These are phyloP conservation scores for Ceratocystis eucalypticola DNA, from an alignment of 2,329 filamentous ascomycete genomes.

Conservation along the genomic window DNA sequence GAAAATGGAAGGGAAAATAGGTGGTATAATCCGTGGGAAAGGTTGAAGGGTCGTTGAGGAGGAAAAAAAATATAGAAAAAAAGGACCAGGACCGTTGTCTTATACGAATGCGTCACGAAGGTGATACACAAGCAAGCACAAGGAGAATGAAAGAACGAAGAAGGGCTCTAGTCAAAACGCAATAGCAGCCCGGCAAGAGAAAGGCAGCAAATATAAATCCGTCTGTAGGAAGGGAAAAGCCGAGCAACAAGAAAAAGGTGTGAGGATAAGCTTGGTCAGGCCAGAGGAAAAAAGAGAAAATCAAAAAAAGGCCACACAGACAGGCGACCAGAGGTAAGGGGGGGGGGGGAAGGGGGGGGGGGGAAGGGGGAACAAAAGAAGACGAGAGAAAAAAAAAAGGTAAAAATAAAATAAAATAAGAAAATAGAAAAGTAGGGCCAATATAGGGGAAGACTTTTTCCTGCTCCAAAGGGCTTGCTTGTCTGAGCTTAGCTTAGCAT, in stretches of 20 bases:
- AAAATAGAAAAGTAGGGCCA: background rate
- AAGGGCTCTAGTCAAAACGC: background rate
- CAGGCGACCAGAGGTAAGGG: background rate
- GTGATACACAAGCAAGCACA: slow-evolving; percentile 1
- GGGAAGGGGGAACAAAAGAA: background rate
- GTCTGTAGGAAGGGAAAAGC: background rate
- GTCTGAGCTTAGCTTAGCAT: slow-evolving; percentile 7
- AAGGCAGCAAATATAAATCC: background rate
- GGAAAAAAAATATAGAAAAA: slow-evolving; percentile 6
- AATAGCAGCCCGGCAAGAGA: background rate
- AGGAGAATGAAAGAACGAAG: background rate
- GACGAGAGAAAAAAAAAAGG: background rate
- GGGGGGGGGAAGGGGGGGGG: background rate
- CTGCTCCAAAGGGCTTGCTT: background rate
- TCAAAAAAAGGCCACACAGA: slow-evolving; percentile 5
- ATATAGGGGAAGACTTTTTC: slow-evolving; percentile 8
- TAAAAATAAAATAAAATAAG: background rate
- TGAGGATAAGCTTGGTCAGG: slow-evolving; percentile 1
- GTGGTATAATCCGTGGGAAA: background rate
- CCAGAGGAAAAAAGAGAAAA: slow-evolving; percentile 12
- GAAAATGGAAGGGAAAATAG: slow-evolving; percentile 5
- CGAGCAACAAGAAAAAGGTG: background rate
- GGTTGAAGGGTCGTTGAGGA: background rate
- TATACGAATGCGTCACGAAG: slow-evolving; percentile 8
- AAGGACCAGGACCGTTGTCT: slow-evolving; percentile 5